phyloP scores from a whole-genome alignment of 2,329 filamentous ascomycete genomes.

The Diplodia sapinea region DNA sequence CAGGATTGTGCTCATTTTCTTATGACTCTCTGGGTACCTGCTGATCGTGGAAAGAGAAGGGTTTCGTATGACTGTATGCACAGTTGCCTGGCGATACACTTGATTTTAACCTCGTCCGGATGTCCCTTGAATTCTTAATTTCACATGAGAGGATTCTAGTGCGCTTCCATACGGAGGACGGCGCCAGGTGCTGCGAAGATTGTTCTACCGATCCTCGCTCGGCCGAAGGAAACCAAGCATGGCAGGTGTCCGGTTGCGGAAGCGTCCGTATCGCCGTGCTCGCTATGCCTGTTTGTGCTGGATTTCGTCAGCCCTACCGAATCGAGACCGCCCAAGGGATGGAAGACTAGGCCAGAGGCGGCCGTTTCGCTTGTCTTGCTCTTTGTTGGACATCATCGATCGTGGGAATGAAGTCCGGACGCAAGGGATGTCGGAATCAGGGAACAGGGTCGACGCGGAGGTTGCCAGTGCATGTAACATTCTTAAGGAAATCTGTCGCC shows the following conservation, averaged over 20 bases:
- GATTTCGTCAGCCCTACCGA: background rate
- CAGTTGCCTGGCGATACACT: too few species aligned
- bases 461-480: background rate
- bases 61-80: too few species aligned
- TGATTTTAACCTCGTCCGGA: too few species aligned
- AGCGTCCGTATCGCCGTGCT: background rate
- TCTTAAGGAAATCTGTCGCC: background rate
- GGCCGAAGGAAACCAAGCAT: background rate
- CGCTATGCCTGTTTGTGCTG: background rate
- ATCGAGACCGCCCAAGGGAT: background rate
- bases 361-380: background rate
- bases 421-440: background rate
- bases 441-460: background rate
- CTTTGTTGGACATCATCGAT: background rate
- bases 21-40: too few species aligned
- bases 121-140: too few species aligned
- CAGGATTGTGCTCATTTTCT: too few species aligned
- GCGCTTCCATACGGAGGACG: background rate
- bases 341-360: background rate
- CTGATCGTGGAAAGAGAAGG: too few species aligned
- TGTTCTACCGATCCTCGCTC: slow-evolving; percentile 31
- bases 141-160: too few species aligned
- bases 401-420: background rate
- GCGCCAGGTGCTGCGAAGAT: background rate
- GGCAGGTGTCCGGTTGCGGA: background rate